phyloP scores from a whole-genome alignment of 129 eudicot genomes.

The Ambrosia artemisiifolia region DNA sequence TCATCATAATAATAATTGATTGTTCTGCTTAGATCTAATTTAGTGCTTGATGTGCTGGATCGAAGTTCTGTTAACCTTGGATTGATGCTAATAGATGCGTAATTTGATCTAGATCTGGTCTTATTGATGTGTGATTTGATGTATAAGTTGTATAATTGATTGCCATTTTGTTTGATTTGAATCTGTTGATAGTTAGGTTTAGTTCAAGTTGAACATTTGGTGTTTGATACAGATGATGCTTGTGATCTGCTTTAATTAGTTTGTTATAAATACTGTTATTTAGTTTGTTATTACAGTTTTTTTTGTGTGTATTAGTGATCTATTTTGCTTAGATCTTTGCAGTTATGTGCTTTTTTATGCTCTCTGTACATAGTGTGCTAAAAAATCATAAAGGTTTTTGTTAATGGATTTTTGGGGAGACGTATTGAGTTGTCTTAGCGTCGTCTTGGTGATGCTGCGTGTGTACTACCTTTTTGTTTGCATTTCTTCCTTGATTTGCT shows the following conservation, averaged over 20 bases:
- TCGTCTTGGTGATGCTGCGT: too few relatives aligned
- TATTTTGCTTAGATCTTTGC: neutral
- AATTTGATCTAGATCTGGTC: slow-evolving; percentile 27
- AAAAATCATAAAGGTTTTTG: neutral
- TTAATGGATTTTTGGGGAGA: too few relatives aligned
- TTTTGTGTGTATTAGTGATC: slow-evolving; percentile 11
- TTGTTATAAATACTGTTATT: too few relatives aligned
- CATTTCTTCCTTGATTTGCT: too few relatives aligned
- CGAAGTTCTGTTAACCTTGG: slow-evolving; percentile 10
- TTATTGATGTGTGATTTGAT: neutral
- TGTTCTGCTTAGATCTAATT: slow-evolving; percentile 25
- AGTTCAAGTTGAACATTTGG: slow-evolving; percentile 10
- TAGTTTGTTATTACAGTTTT: neutral
- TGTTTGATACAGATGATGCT: slow-evolving; percentile 16
- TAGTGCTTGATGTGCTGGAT: slow-evolving; percentile 21
- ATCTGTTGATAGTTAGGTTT: slow-evolving; percentile 20
- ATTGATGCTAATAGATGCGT: neutral
- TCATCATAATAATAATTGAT: neutral
- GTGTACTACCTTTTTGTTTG: too few relatives aligned
- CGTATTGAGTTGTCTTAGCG: too few relatives aligned
- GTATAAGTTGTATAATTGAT: slow-evolving; percentile 1
- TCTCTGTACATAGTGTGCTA: neutral
- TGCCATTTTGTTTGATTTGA: neutral
- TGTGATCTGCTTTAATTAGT: slow-evolving; percentile 15
- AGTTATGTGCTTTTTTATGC: slow-evolving; percentile 5